A percentile compares a stretch with the other conserved stretches of the same genome.
phyloP scores from a whole-genome alignment of 768 basidiomycete species.

The Lactifluus volemus region DNA sequence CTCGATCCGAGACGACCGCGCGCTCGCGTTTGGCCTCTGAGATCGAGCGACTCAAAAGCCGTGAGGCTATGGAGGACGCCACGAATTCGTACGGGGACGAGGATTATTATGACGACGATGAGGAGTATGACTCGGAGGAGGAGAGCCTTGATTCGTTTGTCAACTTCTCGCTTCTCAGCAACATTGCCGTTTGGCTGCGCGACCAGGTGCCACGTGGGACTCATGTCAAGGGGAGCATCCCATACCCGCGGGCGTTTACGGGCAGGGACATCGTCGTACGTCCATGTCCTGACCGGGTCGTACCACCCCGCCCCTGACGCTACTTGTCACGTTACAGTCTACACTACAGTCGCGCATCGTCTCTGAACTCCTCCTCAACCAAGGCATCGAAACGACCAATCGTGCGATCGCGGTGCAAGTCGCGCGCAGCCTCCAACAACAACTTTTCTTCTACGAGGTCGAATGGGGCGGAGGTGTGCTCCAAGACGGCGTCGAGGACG shows the following conservation, averaged over 20 bases:
- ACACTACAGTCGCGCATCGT: slow-evolving; percentile 85
- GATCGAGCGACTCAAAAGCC: slow-evolving; percentile 26
- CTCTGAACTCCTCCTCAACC: slow-evolving; percentile 68
- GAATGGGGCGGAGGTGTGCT: slow-evolving; percentile 84
- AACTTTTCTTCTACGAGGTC: slow-evolving; percentile 94
- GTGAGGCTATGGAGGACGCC: slow-evolving; percentile 26
- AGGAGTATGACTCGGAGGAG: slow-evolving; percentile 42
- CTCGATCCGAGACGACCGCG: slow-evolving; percentile 11
- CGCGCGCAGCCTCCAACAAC: slow-evolving; percentile 83
- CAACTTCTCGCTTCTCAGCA: slow-evolving; percentile 79
- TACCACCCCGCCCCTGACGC: not conserved
- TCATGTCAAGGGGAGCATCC: slow-evolving; percentile 90
- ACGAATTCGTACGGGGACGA: slow-evolving; percentile 35
- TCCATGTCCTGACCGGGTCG: slow-evolving; percentile 7
- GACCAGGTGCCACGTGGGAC: slow-evolving; percentile 83
- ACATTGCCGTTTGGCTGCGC: slow-evolving; percentile 81
- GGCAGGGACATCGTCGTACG: slow-evolving; percentile 91
- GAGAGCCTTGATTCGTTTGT: slow-evolving; percentile 68
- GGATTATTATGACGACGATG: slow-evolving; percentile 36
- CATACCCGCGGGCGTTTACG: slow-evolving; percentile 85
- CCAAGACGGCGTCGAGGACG: slow-evolving; percentile 85
- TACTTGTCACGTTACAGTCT: slow-evolving; percentile 40
- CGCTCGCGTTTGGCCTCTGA: slow-evolving; percentile 18
- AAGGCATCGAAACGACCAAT: slow-evolving; percentile 66
- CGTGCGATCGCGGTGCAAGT: slow-evolving; percentile 79